phyloP scores from a whole-genome alignment of 202 grass and related monocot genomes.

The Digitaria exilis region DNA sequence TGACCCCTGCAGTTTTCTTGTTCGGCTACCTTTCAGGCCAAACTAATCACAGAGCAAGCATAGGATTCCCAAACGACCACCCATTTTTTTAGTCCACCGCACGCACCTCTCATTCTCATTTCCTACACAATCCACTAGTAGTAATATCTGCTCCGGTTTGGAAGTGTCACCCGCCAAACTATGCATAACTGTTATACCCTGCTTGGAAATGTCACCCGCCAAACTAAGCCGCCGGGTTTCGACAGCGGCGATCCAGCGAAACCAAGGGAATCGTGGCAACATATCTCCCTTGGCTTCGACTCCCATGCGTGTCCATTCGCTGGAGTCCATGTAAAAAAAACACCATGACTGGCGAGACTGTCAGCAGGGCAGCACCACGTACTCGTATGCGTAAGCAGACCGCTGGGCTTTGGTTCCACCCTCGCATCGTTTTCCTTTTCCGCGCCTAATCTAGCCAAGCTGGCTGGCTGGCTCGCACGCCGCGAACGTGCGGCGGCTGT shows the following conservation, averaged over 20 bases:
- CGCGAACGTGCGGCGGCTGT: not conserved
- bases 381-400: not conserved
- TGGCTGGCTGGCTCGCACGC: not conserved
- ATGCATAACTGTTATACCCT: not conserved
- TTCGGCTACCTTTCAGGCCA: not conserved
- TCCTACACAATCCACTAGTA: not conserved
- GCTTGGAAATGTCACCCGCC: conserved; percentile 2
- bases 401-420: not conserved
- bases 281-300: conserved; percentile 24
- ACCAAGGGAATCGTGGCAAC: conserved; percentile 25
- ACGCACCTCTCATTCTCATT: not conserved
- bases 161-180: not conserved
- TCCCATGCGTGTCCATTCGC: not conserved
- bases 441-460: conserved; percentile 4
- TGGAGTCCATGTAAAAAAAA: not conserved
- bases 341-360: not conserved
- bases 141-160: not conserved
- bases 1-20: no score
- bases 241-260: not conserved
- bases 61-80: not conserved
- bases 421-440: not conserved
- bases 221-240: not conserved
- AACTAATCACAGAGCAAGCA: not conserved
- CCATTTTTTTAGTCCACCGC: not conserved
- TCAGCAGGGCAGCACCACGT: not conserved